These are phyloP conservation scores for Verticillium isaacii DNA, from an alignment of 2,329 filamentous ascomycete species.

Conservation along the genomic window DNA sequence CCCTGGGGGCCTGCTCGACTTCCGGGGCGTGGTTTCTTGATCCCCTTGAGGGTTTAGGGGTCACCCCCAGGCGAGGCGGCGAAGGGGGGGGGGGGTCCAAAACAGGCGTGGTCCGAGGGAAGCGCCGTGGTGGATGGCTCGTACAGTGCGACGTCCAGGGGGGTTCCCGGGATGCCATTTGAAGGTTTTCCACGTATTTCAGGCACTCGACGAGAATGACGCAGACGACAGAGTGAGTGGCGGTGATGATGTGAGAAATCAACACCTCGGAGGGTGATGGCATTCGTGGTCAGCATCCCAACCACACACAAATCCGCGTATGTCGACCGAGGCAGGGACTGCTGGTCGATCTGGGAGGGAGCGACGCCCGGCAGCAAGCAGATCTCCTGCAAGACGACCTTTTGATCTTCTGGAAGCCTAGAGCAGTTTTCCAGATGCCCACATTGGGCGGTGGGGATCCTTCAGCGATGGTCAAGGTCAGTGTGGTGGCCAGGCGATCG, in stretches of 20 bases:
- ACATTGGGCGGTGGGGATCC: background rate
- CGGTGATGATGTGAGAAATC: background rate
- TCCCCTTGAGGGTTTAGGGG: background rate
- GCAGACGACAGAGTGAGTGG: background rate
- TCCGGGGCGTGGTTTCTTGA: background rate
- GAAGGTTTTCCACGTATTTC: background rate
- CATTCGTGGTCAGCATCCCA: too few relatives aligned
- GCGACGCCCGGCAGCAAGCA: background rate
- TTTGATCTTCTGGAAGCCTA: background rate
- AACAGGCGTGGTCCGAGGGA: background rate
- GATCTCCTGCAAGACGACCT: background rate
- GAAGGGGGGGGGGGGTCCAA: background rate
- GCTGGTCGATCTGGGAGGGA: background rate
- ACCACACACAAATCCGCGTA: background rate
- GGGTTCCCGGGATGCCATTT: background rate
- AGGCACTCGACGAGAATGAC: background rate
- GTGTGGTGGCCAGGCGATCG: background rate
- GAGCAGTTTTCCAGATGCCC: background rate
- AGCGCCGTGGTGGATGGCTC: background rate
- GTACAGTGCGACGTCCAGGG: background rate
- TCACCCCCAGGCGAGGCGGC: background rate
- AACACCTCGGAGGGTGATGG: background rate
- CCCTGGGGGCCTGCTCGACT: background rate
- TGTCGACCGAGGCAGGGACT: background rate
- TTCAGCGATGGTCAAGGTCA: background rate